Evolutionary conservation across 1,139 yeast species (phyloP).

Genomic region (Kodamaea sp.): DNA sequence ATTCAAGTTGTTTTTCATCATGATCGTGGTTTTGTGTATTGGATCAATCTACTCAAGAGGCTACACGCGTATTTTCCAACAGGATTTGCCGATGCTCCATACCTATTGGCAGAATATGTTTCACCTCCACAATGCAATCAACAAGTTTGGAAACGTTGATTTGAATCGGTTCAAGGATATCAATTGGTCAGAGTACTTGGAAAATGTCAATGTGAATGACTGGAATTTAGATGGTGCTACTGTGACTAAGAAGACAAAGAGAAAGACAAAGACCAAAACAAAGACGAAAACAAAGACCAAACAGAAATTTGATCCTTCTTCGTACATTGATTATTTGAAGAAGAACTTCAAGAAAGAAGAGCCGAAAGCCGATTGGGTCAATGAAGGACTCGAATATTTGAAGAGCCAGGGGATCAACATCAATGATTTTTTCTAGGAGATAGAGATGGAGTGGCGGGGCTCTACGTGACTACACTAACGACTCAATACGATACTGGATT

Average conservation of each 20-base stretch:
- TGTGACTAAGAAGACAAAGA: constrained; percentile 1
- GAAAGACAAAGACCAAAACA: constrained; percentile 1
- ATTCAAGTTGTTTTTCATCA: constrained; percentile 18
- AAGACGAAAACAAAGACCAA: not conserved
- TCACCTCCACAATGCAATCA: not conserved
- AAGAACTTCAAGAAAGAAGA: constrained; percentile 15
- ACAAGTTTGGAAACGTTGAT: not conserved
- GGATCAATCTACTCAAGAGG: constrained; percentile 19
- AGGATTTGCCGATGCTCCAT: constrained; percentile 11
- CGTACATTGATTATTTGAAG: constrained; percentile 20
- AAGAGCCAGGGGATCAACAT: constrained; percentile 9
- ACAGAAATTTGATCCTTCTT: constrained; percentile 5
- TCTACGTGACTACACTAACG: no score
- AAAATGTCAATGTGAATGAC: not conserved
- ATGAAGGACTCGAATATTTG: constrained; percentile 15
- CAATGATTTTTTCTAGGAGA: not conserved
- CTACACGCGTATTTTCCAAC: constrained; percentile 9
- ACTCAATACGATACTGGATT: no score
- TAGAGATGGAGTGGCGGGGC: no score
- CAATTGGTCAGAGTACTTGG: not conserved
- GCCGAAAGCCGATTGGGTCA: constrained; percentile 10
- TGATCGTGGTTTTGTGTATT: constrained; percentile 9
- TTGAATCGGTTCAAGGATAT: no score
- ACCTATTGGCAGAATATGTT: not conserved
- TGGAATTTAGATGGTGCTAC: constrained; percentile 1